Conservation (phyloP, 495 filamentous ascomycete genomes). For the Xylaria intraflava region DNA sequence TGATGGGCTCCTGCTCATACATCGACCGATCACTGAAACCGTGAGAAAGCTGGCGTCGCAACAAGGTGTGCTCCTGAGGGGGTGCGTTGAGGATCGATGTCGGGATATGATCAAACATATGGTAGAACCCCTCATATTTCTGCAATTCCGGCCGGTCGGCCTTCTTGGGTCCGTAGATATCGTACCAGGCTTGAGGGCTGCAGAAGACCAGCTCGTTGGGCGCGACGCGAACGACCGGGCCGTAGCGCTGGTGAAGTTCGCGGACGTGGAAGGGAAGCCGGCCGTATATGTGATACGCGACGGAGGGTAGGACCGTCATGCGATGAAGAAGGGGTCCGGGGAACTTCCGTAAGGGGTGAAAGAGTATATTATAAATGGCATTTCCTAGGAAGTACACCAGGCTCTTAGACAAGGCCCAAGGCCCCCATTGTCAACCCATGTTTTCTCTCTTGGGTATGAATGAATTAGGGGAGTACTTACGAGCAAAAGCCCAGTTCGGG, state of each 20-base stretch:
- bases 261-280: constrained; percentile 27
- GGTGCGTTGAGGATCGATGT: constrained; percentile 17
- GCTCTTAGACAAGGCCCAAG: constrained; percentile 1
- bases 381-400: constrained; percentile 1
- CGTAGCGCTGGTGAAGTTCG: constrained; percentile 37
- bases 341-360: constrained; percentile 38
- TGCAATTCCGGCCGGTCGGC: constrained; percentile 22
- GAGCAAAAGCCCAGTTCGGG: background rate
- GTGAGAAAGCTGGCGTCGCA: constrained; percentile 35
- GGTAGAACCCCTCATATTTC: constrained; percentile 20
- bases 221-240: constrained; percentile 40
- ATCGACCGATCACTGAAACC: constrained; percentile 40
- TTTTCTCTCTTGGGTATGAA: no score
- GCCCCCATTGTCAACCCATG: background rate
- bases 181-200: constrained; percentile 40
- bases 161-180: constrained; percentile 36
- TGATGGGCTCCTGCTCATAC: constrained; percentile 29
- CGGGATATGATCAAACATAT: constrained; percentile 15
- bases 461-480: background rate
- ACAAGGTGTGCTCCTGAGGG: constrained; percentile 22
- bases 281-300: constrained; percentile 13
- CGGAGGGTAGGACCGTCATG: constrained; percentile 19
- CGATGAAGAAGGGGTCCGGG: constrained; percentile 34
- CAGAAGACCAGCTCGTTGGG: constrained; percentile 42
- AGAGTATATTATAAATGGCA: constrained; percentile 33